Conservation (phyloP, 2,329 filamentous ascomycete genomes). For the Onygenales sp. region DNA sequence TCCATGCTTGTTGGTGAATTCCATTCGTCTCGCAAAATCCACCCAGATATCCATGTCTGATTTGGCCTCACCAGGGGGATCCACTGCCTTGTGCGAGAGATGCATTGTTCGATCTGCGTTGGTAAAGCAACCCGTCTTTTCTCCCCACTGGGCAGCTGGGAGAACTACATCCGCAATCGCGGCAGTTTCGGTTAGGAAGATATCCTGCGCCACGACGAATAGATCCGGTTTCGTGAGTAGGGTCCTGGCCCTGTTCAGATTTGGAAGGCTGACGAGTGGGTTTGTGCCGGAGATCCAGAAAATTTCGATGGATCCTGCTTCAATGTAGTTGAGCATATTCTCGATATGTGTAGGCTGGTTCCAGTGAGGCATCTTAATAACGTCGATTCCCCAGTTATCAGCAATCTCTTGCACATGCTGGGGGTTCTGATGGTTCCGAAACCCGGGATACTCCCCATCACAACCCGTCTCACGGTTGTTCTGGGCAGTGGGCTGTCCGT, state of each 20-base stretch:
- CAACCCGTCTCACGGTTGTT: constrained; percentile 32
- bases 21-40: constrained; percentile 26
- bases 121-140: constrained; percentile 32
- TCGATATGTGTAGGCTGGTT: constrained; percentile 28
- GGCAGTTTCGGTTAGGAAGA: constrained; percentile 29
- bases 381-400: constrained; percentile 28
- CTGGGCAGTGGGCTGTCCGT: constrained; percentile 32
- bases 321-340: constrained; percentile 29
- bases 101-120: constrained; percentile 32
- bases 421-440: constrained; percentile 27
- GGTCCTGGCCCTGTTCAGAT: constrained; percentile 20
- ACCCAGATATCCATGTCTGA: constrained; percentile 29
- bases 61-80: constrained; percentile 28
- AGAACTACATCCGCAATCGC: constrained; percentile 29
- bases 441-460: constrained; percentile 30
- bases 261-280: constrained; percentile 29
- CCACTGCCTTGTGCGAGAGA: constrained; percentile 28
- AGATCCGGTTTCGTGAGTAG: constrained; percentile 24
- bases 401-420: constrained; percentile 29
- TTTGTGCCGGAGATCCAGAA: constrained; percentile 32
- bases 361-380: constrained; percentile 28
- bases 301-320: constrained; percentile 25
- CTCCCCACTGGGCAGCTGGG: constrained; percentile 28
- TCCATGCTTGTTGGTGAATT: constrained; percentile 26
- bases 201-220: constrained; percentile 29